Base-by-base conservation (phyloP, 2,329 filamentous ascomycete genomes). In the Metarhizium guizhouense region DNA sequence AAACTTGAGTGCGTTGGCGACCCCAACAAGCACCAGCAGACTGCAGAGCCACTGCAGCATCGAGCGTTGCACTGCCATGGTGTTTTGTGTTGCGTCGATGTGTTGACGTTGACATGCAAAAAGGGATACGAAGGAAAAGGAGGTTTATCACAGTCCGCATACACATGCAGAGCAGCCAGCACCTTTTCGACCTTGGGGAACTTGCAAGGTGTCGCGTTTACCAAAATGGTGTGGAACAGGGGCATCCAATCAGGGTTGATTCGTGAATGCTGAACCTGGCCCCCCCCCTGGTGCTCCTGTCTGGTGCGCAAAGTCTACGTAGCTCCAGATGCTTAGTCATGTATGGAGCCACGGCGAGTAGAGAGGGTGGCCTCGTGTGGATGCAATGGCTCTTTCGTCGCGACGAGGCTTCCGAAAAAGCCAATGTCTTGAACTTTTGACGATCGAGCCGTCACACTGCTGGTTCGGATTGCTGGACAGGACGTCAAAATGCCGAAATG, bases 1-100 rank as follows among this genome's bases (percentile, higher is more conserved):
- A 80, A 99, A 96, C 78, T 95, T 96, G 66, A 99, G 84, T 57
- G 91, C 91, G 62, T 79, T 72, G 60, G 76, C 74, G 61, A 75
- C 75, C 57, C 76, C 74, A 60, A 79, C 72, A 57, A 85, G 71
- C 56, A 85, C 71, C 61, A 84, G 70, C 53, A 85, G 66, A 70
- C 79, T 76, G 75, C 78, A 83, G 69, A 84, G 65, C 66, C 76
- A 76, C 70, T 78, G 81, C 75, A 85, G 74, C 65, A 83, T 67
- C 59, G 76, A 76, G 68, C 69, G 71, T 64, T 74, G 70, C 62
- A 71, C 67, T 61, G 77, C 76, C 80, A 83, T 83, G 63, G 63
- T 25, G 6, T 53, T 14, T 36, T 32, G 32, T 42, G 32, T 42
- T 29, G 38, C 52, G 29, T 36, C 13, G 40, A 16, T 10, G 47